phyloP scores from a whole-genome alignment of 331 rosid species.

The Arachis monticola region DNA sequence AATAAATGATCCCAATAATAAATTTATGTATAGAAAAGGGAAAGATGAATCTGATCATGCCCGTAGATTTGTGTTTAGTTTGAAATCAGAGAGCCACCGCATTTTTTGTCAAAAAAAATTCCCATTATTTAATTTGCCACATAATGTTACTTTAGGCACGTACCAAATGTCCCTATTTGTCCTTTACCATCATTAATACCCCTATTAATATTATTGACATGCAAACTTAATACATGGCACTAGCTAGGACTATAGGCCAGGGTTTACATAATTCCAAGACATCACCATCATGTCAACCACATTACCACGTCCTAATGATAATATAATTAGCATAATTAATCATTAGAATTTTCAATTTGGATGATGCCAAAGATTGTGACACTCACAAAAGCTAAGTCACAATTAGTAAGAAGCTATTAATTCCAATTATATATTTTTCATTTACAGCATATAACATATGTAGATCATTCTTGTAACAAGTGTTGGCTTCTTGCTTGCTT shows the following conservation, averaged over 20 bases:
- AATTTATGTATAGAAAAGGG: not conserved
- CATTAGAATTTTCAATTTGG: slow-evolving; percentile 33
- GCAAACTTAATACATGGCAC: not conserved
- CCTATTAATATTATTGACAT: not conserved
- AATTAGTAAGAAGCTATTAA: slow-evolving; percentile 15
- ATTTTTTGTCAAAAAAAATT: not conserved
- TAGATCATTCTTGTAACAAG: not conserved
- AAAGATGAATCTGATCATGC: slow-evolving; percentile 1
- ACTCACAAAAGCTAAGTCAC: slow-evolving; percentile 19
- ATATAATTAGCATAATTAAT: slow-evolving; percentile 28
- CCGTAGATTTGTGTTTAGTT: not conserved
- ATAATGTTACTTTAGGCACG: slow-evolving; percentile 15
- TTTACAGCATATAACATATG: not conserved
- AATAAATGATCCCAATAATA: no score
- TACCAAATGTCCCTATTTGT: slow-evolving; percentile 5
- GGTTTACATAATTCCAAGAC: not conserved
- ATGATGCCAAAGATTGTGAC: slow-evolving; percentile 30
- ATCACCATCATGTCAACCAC: slow-evolving; percentile 32
- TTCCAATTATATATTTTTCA: slow-evolving; percentile 10
- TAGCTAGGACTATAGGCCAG: not conserved
- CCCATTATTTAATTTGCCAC: not conserved
- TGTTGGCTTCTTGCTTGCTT: not conserved
- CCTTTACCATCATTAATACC: not conserved
- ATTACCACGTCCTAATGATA: slow-evolving; percentile 17
- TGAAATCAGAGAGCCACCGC: slow-evolving; percentile 3